A percentile compares a stretch with the other conserved stretches of the same genome.
Conservation (phyloP, 2,329 filamentous ascomycete genomes). For the Arthrobotrys megalospora region DNA sequence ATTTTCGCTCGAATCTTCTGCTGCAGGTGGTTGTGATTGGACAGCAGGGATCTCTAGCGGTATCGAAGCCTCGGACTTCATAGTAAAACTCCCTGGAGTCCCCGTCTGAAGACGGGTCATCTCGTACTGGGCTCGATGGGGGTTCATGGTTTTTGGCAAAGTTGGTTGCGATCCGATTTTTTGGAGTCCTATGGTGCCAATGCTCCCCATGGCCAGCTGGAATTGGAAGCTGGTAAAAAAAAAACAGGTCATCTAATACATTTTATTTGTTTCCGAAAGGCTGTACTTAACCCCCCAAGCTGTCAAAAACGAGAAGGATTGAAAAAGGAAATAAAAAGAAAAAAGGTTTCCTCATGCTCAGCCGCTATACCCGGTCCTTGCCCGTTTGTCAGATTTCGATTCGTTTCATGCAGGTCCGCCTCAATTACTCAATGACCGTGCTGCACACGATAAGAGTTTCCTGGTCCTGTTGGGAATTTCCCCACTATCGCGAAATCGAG, state of each 20-base stretch:
- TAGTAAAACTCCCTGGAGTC: background rate
- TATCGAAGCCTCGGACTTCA: slow-evolving; percentile 9
- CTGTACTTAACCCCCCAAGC: background rate
- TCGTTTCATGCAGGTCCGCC: slow-evolving; percentile 24
- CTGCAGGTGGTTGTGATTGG: background rate
- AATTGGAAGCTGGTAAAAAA: slow-evolving; percentile 21
- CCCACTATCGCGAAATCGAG: slow-evolving; percentile 18
- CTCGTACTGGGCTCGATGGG: background rate
- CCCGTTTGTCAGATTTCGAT: background rate
- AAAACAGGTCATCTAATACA: background rate
- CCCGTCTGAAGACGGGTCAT: background rate
- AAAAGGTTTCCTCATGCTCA: background rate
- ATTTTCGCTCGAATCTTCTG: slow-evolving; percentile 2
- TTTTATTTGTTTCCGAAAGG: slow-evolving; percentile 24
- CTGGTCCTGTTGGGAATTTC: background rate
- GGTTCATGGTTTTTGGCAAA: slow-evolving; percentile 1
- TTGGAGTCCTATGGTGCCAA: background rate
- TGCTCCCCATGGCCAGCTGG: background rate
- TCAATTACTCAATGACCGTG: background rate
- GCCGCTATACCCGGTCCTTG: background rate
- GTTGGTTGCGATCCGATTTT: background rate
- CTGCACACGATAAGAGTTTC: background rate
- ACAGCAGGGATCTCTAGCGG: background rate
- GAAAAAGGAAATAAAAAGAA: background rate
- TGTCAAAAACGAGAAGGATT: background rate